Evolutionary conservation across 1,139 yeast genomes (phyloP).

Genomic region (Scheffersomyces illinoinensis): DNA sequence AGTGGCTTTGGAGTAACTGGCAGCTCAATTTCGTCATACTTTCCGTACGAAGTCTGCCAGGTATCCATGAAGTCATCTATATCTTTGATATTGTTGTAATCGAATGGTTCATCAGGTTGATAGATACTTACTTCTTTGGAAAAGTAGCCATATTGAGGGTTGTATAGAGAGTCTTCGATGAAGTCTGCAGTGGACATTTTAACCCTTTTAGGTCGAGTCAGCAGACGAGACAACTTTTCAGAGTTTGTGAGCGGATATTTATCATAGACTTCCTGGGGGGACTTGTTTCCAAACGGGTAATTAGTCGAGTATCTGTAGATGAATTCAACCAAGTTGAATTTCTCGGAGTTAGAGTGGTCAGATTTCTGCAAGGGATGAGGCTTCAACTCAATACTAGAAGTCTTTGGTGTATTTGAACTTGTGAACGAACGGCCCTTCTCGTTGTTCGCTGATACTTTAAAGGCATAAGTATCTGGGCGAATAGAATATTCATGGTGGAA

Average conservation of each 20-base stretch:
- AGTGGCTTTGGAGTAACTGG: not conserved
- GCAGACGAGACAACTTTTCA: slow-evolving; percentile 44
- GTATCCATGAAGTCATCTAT: slow-evolving; percentile 69
- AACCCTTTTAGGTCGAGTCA: slow-evolving; percentile 57
- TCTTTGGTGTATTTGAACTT: slow-evolving; percentile 1
- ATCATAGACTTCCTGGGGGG: slow-evolving; percentile 45
- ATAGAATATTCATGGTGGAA: slow-evolving; percentile 49
- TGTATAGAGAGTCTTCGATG: slow-evolving; percentile 82
- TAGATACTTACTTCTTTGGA: slow-evolving; percentile 77
- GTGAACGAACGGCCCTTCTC: slow-evolving; percentile 19
- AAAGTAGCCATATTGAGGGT: slow-evolving; percentile 81
- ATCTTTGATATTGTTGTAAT: slow-evolving; percentile 57
- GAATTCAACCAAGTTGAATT: slow-evolving; percentile 35
- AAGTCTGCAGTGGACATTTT: slow-evolving; percentile 77
- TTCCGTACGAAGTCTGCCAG: slow-evolving; percentile 69
- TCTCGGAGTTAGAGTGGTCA: slow-evolving; percentile 8
- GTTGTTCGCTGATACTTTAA: slow-evolving; percentile 36
- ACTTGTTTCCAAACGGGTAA: slow-evolving; percentile 40
- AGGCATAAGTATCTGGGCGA: slow-evolving; percentile 50
- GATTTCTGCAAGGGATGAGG: slow-evolving; percentile 33
- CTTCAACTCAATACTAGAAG: slow-evolving; percentile 4
- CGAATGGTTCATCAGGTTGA: slow-evolving; percentile 61
- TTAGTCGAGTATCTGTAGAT: slow-evolving; percentile 45
- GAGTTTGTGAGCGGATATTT: slow-evolving; percentile 44
- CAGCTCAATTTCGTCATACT: slow-evolving; percentile 42